Percentiles rank a stretch among this genome's conserved stretches.
phyloP scores from a whole-genome alignment of 2,329 filamentous ascomycete species.

The Colletotrichum coccodes region DNA sequence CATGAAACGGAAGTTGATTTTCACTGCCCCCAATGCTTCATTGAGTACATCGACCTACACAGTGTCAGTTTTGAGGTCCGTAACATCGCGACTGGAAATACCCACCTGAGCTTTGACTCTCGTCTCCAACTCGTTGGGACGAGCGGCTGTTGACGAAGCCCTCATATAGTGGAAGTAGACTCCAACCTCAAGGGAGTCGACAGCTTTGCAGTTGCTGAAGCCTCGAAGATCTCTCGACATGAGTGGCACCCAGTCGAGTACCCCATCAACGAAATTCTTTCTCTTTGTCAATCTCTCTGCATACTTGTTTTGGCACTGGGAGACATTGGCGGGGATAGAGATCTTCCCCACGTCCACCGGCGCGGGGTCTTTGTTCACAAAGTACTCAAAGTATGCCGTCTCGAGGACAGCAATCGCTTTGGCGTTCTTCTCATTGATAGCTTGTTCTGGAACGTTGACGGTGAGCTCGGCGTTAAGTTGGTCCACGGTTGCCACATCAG shows the following conservation, averaged over 20 bases:
- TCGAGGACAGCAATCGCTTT: constrained; percentile 18
- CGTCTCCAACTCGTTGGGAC: constrained; percentile 17
- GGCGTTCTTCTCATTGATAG: neutral
- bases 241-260: constrained; percentile 11
- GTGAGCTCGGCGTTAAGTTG: constrained; percentile 18
- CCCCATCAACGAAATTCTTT: neutral
- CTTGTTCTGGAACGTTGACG: constrained; percentile 12
- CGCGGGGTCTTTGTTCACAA: constrained; percentile 13
- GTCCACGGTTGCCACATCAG: constrained; percentile 4
- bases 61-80: neutral
- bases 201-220: constrained; percentile 16
- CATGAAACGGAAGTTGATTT: constrained; percentile 28
- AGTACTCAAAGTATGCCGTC: constrained; percentile 29
- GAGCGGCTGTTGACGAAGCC: neutral
- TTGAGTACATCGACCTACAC: constrained; percentile 14
- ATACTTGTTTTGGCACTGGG: constrained; percentile 1
- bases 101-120: constrained; percentile 23
- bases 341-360: constrained; percentile 15
- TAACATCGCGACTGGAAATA: neutral
- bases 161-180: constrained; percentile 32
- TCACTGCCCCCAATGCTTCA: constrained; percentile 14
- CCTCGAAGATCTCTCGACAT: constrained; percentile 9
- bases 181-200: constrained; percentile 13
- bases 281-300: neutral
- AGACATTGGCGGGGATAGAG: neutral